Evolutionary conservation across 148 eudicot genomes (phyloP).

Genomic region (Dysphania ambrosioides): DNA sequence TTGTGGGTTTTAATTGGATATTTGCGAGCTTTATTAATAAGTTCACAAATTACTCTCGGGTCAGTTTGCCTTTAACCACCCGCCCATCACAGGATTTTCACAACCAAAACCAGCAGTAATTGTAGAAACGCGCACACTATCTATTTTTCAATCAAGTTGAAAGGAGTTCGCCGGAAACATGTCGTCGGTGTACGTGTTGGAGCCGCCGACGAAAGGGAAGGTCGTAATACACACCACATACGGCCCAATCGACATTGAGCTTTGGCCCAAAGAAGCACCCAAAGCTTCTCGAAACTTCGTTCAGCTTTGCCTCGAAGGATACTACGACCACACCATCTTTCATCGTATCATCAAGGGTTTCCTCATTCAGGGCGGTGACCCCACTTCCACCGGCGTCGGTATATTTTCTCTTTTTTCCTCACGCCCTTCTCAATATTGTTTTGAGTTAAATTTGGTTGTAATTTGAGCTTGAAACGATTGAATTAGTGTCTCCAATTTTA

Average conservation of each 20-base stretch:
- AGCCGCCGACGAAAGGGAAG: conserved; percentile 95
- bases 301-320: conserved; percentile 85
- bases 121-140: too few species aligned
- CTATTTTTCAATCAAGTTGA: too few species aligned
- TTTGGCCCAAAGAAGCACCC: conserved; percentile 98
- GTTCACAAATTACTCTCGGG: too few species aligned
- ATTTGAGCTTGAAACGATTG: not conserved
- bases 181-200: conserved; percentile 84
- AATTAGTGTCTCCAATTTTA: not conserved
- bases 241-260: conserved; percentile 84
- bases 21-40: too few species aligned
- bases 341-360: conserved; percentile 89
- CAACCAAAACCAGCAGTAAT: too few species aligned
- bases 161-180: conserved; percentile 25
- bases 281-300: conserved; percentile 83
- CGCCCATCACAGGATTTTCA: too few species aligned
- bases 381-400: conserved; percentile 78
- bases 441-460: too few species aligned
- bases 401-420: conserved; percentile 9
- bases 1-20: too few species aligned
- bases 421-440: not conserved
- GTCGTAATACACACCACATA: conserved; percentile 69
- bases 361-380: conserved; percentile 87
- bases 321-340: conserved; percentile 71
- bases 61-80: too few species aligned